Percentiles rank a stretch among this genome's conserved stretches.
phyloP scores from a whole-genome alignment of 805 yeast species.

The Ogataea trehalophila region DNA sequence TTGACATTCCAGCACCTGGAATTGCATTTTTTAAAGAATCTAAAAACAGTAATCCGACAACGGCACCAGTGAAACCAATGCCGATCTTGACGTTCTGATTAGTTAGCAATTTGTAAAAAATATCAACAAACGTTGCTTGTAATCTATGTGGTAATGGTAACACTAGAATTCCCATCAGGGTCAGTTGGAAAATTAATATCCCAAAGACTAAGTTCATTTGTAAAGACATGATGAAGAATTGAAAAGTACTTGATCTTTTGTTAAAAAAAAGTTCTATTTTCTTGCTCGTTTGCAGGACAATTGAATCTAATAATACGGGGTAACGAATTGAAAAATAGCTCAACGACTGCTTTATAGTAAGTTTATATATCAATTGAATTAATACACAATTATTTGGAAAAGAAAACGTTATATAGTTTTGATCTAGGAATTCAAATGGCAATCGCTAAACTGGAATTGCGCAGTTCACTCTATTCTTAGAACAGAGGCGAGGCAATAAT shows the following conservation, averaged over 20 bases:
- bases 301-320: too few relatives aligned
- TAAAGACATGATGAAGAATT: slow-evolving; percentile 22
- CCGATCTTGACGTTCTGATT: slow-evolving; percentile 39
- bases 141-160: slow-evolving; percentile 46
- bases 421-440: too few relatives aligned
- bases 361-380: too few relatives aligned
- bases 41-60: slow-evolving; percentile 41
- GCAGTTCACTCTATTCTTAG: too few relatives aligned
- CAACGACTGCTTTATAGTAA: too few relatives aligned
- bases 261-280: too few relatives aligned
- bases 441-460: too few relatives aligned
- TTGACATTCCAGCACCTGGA: slow-evolving; percentile 11
- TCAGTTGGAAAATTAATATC: slow-evolving; percentile 41
- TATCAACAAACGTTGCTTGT: slow-evolving; percentile 33
- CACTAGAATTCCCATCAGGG: slow-evolving; percentile 36
- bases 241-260: background rate
- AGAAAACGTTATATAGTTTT: too few relatives aligned
- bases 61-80: slow-evolving; percentile 32
- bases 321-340: too few relatives aligned
- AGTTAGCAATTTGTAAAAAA: slow-evolving; percentile 26
- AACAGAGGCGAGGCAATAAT: too few relatives aligned
- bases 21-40: slow-evolving; percentile 36
- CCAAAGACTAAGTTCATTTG: slow-evolving; percentile 34
- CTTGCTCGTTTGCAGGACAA: too few relatives aligned
- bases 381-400: too few relatives aligned